Percentiles rank a stretch among this genome's conserved stretches.
These are phyloP conservation scores for Zarea fungicola DNA, from an alignment of 2,329 filamentous ascomycete species.

Conservation along the genomic window DNA sequence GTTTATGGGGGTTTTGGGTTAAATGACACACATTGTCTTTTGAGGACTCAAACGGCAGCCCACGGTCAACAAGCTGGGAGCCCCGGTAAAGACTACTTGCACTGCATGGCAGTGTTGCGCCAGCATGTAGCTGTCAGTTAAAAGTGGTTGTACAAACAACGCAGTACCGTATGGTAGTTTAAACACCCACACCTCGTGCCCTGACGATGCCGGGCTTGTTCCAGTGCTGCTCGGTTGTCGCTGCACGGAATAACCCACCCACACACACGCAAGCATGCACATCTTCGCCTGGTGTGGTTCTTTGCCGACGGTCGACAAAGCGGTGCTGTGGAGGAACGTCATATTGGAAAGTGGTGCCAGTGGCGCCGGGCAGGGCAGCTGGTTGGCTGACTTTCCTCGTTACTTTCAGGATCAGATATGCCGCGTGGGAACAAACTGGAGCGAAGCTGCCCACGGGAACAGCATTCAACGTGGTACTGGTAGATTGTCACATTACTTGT, in stretches of 20 bases:
- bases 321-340: not conserved
- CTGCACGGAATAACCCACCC: too few relatives aligned
- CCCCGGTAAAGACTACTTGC: not conserved
- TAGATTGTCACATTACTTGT: too few relatives aligned
- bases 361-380: not conserved
- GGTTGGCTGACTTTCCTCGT: not conserved
- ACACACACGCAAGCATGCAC: too few relatives aligned
- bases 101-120: not conserved
- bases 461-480: too few relatives aligned
- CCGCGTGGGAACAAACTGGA: not conserved
- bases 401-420: not conserved
- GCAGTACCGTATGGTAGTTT: too few relatives aligned
- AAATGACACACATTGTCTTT: too few relatives aligned
- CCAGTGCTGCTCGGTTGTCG: not conserved
- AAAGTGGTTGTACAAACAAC: not conserved
- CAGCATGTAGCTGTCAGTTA: not conserved
- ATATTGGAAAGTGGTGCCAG: conserved; percentile 1
- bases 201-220: conserved; percentile 6
- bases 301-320: not conserved
- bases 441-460: too few relatives aligned
- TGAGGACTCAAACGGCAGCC: too few relatives aligned
- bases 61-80: too few relatives aligned
- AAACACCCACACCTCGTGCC: too few relatives aligned
- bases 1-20: too few relatives aligned
- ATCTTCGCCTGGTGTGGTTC: not conserved